Evolutionary conservation across 257 asterid genomes (phyloP), one percentile per base, ranked within the genome.

Genomic region (Nicotiana otophora): DNA sequence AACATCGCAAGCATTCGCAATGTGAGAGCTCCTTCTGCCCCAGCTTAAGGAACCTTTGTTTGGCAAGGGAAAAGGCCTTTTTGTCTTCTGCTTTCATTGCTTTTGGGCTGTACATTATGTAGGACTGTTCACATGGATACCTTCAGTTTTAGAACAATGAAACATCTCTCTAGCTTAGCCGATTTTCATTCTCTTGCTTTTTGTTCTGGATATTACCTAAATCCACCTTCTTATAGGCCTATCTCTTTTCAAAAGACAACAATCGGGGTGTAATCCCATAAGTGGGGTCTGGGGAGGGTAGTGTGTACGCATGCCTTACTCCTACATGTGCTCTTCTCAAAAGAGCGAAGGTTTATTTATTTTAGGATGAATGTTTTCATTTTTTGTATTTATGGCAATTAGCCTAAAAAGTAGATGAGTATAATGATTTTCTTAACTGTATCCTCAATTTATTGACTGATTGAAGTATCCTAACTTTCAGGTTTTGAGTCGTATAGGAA

Each of bases 1-100:
- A 95, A 95, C 80, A 88, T 86, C 81, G 88, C 84, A 79, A 90
- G 93, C 91, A 91, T 95, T 86, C 90, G 90, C 82, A 80, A 87
- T 70, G 99, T 93, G 80, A 81, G 98, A 87, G 79, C 57, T 78
- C 64, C 46, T 28, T 79, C 64, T 28, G 60, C 63, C 42, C 42
- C 80, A 74, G 34, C 63, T 74, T 74, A 51, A 23, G 39, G 16
- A 61, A 15, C 63, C 63, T 48, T 74, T 26, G 61, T 72, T 46
- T 23, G 79, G 61, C 39, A 31, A 74, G 80, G 62, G 42, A 5
- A 74, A 26, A 48, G 28, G 51, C 80, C 62, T 48, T 64, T 26
- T 34, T 63, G 19, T 60, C 60, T 62, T 5, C 76, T 51, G 63
- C 53, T 36, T 30, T 6, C 28, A 30, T 7, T 36, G 42, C 16